Evolutionary conservation across 2,329 filamentous ascomycete species (phyloP).

Genomic region (Aureobasidium leucospermi): DNA sequence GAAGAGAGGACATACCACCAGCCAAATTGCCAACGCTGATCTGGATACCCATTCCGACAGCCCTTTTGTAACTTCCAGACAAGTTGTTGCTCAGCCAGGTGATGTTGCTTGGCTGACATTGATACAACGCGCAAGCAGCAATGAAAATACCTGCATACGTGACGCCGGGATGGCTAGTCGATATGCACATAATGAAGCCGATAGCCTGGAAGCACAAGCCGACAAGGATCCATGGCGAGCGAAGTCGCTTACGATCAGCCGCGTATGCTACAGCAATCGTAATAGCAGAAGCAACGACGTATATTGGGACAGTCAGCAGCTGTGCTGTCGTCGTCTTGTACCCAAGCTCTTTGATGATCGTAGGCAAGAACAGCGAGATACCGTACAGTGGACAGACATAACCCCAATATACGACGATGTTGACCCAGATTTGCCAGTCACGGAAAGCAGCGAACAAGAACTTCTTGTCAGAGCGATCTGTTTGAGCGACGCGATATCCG

Average conservation of each 20-base stretch:
- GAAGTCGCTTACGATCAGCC: slow-evolving; percentile 21
- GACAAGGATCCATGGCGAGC: slow-evolving; percentile 22
- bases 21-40: slow-evolving; percentile 44
- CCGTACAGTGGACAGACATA: slow-evolving; percentile 45
- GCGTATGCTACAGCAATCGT: slow-evolving; percentile 21
- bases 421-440: slow-evolving; percentile 43
- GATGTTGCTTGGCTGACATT: slow-evolving; percentile 28
- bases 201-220: slow-evolving; percentile 20
- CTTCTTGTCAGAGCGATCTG: slow-evolving; percentile 27
- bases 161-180: slow-evolving; percentile 18
- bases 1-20: slow-evolving; percentile 21
- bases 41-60: slow-evolving; percentile 43
- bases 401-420: slow-evolving; percentile 57
- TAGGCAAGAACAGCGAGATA: slow-evolving; percentile 29
- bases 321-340: slow-evolving; percentile 36
- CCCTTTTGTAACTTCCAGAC: slow-evolving; percentile 46
- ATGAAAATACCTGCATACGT: slow-evolving; percentile 27
- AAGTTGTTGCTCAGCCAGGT: slow-evolving; percentile 48
- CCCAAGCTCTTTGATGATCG: slow-evolving; percentile 38
- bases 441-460: slow-evolving; percentile 38
- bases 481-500: slow-evolving; percentile 17
- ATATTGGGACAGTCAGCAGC: slow-evolving; percentile 39
- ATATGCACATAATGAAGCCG: slow-evolving; percentile 21
- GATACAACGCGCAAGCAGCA: slow-evolving; percentile 19
- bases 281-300: slow-evolving; percentile 25